Evolutionary conservation across 1,139 yeast species (phyloP).

Genomic region (Protomyces arabidopsidicola): DNA sequence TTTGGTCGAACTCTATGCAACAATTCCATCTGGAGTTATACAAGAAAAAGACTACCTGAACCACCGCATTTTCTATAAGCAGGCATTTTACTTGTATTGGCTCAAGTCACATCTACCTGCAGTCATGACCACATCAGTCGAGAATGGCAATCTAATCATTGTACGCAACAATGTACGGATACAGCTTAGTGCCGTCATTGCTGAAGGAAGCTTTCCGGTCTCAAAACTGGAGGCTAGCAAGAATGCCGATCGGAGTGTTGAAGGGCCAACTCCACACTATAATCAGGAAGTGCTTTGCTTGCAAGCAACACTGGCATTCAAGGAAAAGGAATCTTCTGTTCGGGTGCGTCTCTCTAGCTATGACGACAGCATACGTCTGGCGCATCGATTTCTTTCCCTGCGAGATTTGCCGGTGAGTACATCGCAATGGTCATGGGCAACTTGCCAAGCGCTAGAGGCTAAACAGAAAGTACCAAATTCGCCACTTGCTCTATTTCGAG

Average conservation of each 20-base stretch:
- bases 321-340: neutral
- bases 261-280: conserved; percentile 32
- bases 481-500: neutral
- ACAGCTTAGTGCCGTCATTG: conserved; percentile 42
- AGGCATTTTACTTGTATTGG: conserved; percentile 80
- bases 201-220: conserved; percentile 51
- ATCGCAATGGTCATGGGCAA: neutral
- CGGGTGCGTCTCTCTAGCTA: neutral
- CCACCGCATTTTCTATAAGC: conserved; percentile 81
- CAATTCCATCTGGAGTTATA: conserved; percentile 44
- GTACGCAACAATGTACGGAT: neutral
- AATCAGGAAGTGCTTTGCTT: conserved; percentile 26
- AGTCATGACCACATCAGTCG: conserved; percentile 43
- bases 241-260: conserved; percentile 33
- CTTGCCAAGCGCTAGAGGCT: neutral
- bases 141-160: neutral
- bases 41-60: conserved; percentile 86
- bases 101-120: conserved; percentile 50
- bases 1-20: neutral
- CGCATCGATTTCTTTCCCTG: conserved; percentile 5
- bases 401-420: conserved; percentile 29
- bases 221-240: conserved; percentile 41
- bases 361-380: conserved; percentile 4
- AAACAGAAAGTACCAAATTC: neutral
- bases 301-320: neutral